Conservation (phyloP, 306 rosid species). For the Citrullus mucosospermus region DNA sequence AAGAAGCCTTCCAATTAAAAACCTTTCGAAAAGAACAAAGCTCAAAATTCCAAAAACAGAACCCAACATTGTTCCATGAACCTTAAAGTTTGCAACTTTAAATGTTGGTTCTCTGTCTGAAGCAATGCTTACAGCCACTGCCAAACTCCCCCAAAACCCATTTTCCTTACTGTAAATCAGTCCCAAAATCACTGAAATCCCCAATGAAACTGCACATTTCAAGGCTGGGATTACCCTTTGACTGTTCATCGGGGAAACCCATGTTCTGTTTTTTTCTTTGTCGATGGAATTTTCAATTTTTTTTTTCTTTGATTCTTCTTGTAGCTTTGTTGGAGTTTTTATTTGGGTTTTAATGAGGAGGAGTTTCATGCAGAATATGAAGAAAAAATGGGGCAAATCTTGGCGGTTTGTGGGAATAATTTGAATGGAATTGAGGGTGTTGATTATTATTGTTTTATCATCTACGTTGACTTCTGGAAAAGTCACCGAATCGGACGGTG, state of each 20-base stretch:
- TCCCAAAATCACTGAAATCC: conserved; percentile 47
- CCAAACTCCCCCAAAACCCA: conserved; percentile 55
- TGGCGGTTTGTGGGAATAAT: conserved; percentile 26
- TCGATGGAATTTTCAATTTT: neutral
- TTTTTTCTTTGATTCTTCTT: neutral
- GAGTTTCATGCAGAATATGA: conserved; percentile 41
- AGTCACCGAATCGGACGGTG: conserved; percentile 20
- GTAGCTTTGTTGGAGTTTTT: neutral
- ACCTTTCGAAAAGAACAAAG: conserved; percentile 34
- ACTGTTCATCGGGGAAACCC: neutral
- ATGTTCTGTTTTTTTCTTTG: neutral
- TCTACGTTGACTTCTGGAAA: conserved; percentile 32
- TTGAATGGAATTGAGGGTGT: conserved; percentile 32
- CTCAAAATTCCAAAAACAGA: conserved; percentile 49
- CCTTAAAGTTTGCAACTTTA: conserved; percentile 41
- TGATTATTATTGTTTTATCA: neutral
- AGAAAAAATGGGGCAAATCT: conserved; percentile 42
- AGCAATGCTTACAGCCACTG: conserved; percentile 41
- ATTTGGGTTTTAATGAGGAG: conserved; percentile 15
- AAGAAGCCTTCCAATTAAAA: conserved; percentile 25
- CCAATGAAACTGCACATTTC: conserved; percentile 41
- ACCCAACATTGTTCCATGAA: conserved; percentile 61
- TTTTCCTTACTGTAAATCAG: conserved; percentile 35
- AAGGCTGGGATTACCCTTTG: conserved; percentile 19
- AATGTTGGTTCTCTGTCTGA: conserved; percentile 50